These are phyloP conservation scores for Hymenoscyphus scutula DNA, from an alignment of 2,329 filamentous ascomycete genomes.

Conservation along the genomic window DNA sequence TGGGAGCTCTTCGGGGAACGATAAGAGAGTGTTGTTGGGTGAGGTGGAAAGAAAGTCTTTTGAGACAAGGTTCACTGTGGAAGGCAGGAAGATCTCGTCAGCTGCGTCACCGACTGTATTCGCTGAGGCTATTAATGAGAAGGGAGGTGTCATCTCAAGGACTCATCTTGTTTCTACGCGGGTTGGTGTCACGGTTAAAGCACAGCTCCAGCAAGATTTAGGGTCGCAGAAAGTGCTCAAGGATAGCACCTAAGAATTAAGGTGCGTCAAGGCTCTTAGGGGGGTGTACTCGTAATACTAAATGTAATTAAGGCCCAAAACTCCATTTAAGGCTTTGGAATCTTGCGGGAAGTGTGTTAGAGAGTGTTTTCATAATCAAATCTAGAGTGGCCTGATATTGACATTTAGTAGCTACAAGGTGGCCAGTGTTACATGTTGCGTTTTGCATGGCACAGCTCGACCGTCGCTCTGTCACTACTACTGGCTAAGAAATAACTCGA, in stretches of 20 bases:
- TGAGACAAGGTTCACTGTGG: neutral
- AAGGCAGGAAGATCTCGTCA: neutral
- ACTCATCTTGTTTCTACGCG: neutral
- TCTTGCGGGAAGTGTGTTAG: too few species aligned
- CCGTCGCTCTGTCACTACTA: too few species aligned
- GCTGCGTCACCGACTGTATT: neutral
- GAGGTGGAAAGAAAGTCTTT: neutral
- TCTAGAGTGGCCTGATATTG: too few species aligned
- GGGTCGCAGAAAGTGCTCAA: neutral
- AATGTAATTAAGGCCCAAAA: too few species aligned
- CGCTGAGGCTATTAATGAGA: slow-evolving; percentile 1
- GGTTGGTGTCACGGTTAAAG: neutral
- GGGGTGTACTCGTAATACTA: neutral
- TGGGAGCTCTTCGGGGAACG: neutral
- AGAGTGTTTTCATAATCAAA: too few species aligned
- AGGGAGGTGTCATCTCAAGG: neutral
- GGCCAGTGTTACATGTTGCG: too few species aligned
- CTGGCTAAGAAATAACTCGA: too few species aligned
- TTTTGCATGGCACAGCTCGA: too few species aligned
- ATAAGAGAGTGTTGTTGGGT: neutral
- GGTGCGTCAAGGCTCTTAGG: neutral
- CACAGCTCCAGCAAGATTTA: neutral
- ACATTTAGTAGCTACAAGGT: too few species aligned
- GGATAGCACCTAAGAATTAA: neutral
- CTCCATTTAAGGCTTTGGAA: too few species aligned